These are phyloP conservation scores for Didymella lethalis DNA, from an alignment of 2,329 filamentous ascomycete species.

Conservation along the genomic window DNA sequence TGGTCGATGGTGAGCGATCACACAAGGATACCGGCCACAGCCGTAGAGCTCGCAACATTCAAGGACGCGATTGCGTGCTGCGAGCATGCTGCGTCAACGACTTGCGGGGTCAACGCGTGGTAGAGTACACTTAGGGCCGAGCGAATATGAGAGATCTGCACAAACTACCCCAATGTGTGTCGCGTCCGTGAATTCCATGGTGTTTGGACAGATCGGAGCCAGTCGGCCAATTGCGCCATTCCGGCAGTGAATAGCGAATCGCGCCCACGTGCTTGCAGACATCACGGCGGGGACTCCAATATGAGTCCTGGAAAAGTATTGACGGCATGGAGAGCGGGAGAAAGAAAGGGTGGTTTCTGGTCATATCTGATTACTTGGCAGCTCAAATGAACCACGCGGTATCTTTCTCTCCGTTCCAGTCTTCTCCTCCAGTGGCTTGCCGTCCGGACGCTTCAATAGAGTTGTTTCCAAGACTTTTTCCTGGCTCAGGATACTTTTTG, in stretches of 20 bases:
- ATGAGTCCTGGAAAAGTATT: neutral
- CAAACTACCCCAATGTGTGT: neutral
- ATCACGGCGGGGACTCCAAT: neutral
- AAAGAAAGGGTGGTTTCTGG: neutral
- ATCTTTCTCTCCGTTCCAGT: slow-evolving; percentile 1
- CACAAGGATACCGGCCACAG: neutral
- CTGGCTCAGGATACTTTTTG: slow-evolving; percentile 31
- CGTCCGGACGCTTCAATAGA: neutral
- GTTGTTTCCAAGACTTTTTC: slow-evolving; percentile 12
- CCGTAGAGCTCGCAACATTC: slow-evolving; percentile 4
- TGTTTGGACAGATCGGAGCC: slow-evolving; percentile 1
- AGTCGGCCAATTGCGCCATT: slow-evolving; percentile 13
- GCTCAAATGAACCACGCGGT: slow-evolving; percentile 16
- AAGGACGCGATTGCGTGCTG: slow-evolving; percentile 10
- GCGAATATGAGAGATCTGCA: slow-evolving; percentile 6
- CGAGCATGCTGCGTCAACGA: neutral
- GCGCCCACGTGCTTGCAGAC: neutral
- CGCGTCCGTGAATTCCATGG: neutral
- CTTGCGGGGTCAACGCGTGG: neutral
- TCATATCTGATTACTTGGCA: neutral
- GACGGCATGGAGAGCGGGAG: neutral
- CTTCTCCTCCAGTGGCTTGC: neutral
- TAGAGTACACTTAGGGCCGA: neutral
- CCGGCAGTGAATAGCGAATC: slow-evolving; percentile 4
- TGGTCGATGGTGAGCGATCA: slow-evolving; percentile 17